Evolutionary conservation across 129 eudicot species (phyloP).

Genomic region (Pittosporum tobira): DNA sequence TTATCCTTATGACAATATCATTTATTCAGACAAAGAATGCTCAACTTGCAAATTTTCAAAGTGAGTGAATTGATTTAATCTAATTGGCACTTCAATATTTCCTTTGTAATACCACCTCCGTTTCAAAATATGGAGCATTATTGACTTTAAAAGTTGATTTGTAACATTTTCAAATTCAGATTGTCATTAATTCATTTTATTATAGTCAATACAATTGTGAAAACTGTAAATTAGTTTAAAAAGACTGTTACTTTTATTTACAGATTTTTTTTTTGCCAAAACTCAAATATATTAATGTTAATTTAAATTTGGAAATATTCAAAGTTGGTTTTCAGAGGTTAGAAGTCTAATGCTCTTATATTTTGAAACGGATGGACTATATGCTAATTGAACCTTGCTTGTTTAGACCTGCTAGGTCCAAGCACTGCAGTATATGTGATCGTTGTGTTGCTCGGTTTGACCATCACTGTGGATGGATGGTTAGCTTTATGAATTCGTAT

Average conservation of each 20-base stretch:
- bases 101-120: neutral
- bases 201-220: no score
- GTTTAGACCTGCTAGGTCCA: slow-evolving; percentile 88
- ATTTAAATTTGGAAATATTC: no score
- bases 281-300: no score
- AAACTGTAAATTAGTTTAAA: no score
- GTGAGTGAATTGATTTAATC: slow-evolving; percentile 32
- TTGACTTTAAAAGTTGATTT: no score
- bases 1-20: slow-evolving; percentile 83
- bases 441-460: slow-evolving; percentile 97
- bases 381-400: slow-evolving; percentile 16
- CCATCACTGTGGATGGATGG: slow-evolving; percentile 99
- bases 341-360: no score
- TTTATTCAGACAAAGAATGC: slow-evolving; percentile 84
- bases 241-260: no score
- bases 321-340: no score
- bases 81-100: neutral
- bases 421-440: slow-evolving; percentile 82
- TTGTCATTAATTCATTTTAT: no score
- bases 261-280: no score
- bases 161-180: no score
- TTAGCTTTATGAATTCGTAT: slow-evolving; percentile 19
- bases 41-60: slow-evolving; percentile 80
- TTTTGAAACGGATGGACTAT: no score
- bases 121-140: neutral